A percentile compares a stretch with the other conserved stretches of the same genome.
phyloP scores from a whole-genome alignment of 345 rosid genomes.

The Cardiospermum halicacabum region DNA sequence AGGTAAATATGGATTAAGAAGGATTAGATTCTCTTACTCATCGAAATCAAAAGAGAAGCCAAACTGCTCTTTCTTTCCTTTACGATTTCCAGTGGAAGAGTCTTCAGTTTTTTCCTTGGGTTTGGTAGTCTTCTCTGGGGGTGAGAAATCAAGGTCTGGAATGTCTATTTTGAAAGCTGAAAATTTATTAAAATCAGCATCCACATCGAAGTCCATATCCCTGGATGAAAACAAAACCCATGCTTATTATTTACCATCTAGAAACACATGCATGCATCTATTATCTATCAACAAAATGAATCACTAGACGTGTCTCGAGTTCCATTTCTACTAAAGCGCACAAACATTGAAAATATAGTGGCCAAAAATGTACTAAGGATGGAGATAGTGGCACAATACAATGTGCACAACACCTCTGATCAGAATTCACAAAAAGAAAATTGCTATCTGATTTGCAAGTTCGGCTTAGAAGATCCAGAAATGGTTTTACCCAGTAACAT shows the following conservation, averaged over 20 bases:
- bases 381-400: neutral
- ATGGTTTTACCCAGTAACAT: neutral
- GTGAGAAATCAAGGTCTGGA: slow-evolving; percentile 77
- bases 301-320: neutral
- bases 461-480: neutral
- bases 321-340: neutral
- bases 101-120: slow-evolving; percentile 47
- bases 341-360: neutral
- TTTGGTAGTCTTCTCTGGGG: slow-evolving; percentile 47
- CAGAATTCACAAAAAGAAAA: slow-evolving; percentile 10
- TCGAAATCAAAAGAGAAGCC: slow-evolving; percentile 74
- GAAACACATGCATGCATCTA: neutral
- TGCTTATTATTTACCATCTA: neutral
- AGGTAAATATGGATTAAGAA: slow-evolving; percentile 6
- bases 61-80: slow-evolving; percentile 41
- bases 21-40: slow-evolving; percentile 35
- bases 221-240: slow-evolving; percentile 27
- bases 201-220: slow-evolving; percentile 81
- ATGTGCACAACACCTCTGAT: neutral
- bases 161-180: slow-evolving; percentile 72
- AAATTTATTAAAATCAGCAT: slow-evolving; percentile 64
- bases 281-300: neutral
- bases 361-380: neutral
- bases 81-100: slow-evolving; percentile 27
- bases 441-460: neutral